Evolutionary conservation across 2,329 filamentous ascomycete species (phyloP), one percentile per base, ranked within the genome.

Genomic region (Tolypocladium endophyticum): DNA sequence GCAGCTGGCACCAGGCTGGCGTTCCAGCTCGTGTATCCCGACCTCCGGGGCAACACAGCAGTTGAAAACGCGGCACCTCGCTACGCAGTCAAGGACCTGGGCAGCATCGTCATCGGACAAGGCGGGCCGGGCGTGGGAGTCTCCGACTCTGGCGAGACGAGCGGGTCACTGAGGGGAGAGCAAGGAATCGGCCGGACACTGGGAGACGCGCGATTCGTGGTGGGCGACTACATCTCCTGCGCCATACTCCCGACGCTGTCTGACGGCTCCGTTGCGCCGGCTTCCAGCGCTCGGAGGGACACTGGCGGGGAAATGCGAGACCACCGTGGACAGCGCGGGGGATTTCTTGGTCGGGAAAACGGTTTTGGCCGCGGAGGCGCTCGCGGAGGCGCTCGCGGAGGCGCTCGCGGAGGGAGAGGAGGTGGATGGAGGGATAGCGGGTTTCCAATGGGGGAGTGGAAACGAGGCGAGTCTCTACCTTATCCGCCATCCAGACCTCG

Each of bases 141-240:
- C 30, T 71, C 72, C 4, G 75, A 75, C 58, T 71, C 75, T 20
- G 73, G 71, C 8, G 71, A 73, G 55, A 70, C 68, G 53, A 67
- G 65, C 9, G 62, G 67, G 67, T 61, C 70, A 67, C 62, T 67
- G 64, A 64, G 66, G 67, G 63, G 70, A 70, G 79, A 79, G 39
- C 82, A 82, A 7, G 86, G 90, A 35, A 81, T 84, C 14, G 80
- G 86, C 35, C 93, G 88, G 76, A 92, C 89, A 11, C 75, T 97
- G 38, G 80, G 80, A 43, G 90, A 95, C 58, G 86, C 84, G 39
- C 83, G 87, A 28, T 96, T 96, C 68, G 88, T 96, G 14, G 88
- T 94, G 63, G 93, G 93, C 0, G 93, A 97, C 73, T 96, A 89
- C 69, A 81, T 97, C 47, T 87, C 88, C 60, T 93, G 90, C 71